phyloP scores from a whole-genome alignment of 108 stramenopile species.

The Fragilaria crotonensis region DNA sequence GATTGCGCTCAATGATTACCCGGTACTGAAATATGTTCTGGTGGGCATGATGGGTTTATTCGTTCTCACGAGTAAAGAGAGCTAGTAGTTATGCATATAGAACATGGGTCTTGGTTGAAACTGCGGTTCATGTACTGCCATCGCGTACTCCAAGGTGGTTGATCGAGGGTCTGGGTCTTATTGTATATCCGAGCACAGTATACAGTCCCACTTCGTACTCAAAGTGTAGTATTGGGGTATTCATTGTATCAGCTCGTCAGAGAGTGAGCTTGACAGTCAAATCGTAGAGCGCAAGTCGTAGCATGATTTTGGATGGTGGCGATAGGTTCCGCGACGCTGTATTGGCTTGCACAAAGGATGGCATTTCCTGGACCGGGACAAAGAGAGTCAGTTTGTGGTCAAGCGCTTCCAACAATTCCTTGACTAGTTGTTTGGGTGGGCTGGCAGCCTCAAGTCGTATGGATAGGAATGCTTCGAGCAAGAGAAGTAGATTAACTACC shows the following conservation, averaged over 20 bases:
- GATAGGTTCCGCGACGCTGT: background rate
- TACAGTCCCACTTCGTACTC: background rate
- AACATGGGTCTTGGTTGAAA: background rate
- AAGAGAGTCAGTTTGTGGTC: background rate
- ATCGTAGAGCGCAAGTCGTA: background rate
- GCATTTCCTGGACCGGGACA: background rate
- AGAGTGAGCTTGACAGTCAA: background rate
- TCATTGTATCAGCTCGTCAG: background rate
- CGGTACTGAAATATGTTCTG: constrained; percentile 94
- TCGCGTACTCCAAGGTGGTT: background rate
- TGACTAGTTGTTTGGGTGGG: background rate
- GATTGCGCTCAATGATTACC: constrained; percentile 99
- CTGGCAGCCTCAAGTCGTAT: background rate
- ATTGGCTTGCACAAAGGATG: background rate
- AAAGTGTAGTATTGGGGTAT: background rate
- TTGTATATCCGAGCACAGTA: background rate
- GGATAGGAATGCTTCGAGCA: background rate
- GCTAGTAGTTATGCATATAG: constrained; percentile 34
- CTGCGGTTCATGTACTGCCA: background rate
- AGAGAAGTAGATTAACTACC: constrained; percentile 6
- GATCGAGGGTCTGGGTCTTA: background rate
- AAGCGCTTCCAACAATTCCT: background rate
- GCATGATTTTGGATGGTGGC: background rate
- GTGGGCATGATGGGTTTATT: constrained; percentile 99
- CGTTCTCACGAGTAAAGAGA: constrained; percentile 97